Percentiles rank a stretch among this genome's conserved stretches.
These are phyloP conservation scores for Emmonsia crescens DNA, from an alignment of 2,329 filamentous ascomycete species.

Conservation along the genomic window DNA sequence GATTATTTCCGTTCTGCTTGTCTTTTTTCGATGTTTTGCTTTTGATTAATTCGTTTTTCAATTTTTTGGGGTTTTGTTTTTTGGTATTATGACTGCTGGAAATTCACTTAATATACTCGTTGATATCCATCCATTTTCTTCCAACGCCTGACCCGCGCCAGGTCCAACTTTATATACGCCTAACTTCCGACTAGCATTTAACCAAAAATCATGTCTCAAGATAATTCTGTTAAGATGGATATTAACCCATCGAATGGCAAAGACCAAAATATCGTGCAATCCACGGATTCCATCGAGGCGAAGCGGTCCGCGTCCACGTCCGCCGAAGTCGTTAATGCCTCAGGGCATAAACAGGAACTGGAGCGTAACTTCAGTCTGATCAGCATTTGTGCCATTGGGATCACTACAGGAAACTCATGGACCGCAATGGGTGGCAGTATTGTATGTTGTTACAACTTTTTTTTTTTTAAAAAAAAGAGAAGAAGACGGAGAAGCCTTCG, in stretches of 20 bases:
- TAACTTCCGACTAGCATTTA: neutral
- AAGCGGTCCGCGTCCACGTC: constrained; percentile 15
- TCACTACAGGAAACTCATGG: constrained; percentile 57
- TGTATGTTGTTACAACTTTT: constrained; percentile 36
- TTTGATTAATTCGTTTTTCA: neutral
- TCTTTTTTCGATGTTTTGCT: neutral
- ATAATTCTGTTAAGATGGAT: constrained; percentile 1
- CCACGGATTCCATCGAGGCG: constrained; percentile 11
- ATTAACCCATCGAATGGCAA: neutral
- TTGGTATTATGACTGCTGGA: neutral
- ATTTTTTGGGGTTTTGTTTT: too few species aligned
- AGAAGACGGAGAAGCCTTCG: neutral
- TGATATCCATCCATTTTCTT: neutral
- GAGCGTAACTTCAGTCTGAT: constrained; percentile 52
- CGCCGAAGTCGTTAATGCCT: constrained; percentile 48
- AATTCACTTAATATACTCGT: neutral
- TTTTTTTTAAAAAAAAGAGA: neutral
- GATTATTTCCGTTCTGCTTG: neutral
- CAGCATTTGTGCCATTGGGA: constrained; percentile 48
- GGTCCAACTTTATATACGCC: neutral
- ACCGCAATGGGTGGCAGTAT: constrained; percentile 52
- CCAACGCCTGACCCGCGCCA: neutral
- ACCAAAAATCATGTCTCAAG: neutral
- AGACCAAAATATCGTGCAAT: constrained; percentile 7
- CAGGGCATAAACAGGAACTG: constrained; percentile 53